These are phyloP conservation scores for Pterulicium gracile DNA, from an alignment of 1,284 basidiomycete species.

Conservation along the genomic window DNA sequence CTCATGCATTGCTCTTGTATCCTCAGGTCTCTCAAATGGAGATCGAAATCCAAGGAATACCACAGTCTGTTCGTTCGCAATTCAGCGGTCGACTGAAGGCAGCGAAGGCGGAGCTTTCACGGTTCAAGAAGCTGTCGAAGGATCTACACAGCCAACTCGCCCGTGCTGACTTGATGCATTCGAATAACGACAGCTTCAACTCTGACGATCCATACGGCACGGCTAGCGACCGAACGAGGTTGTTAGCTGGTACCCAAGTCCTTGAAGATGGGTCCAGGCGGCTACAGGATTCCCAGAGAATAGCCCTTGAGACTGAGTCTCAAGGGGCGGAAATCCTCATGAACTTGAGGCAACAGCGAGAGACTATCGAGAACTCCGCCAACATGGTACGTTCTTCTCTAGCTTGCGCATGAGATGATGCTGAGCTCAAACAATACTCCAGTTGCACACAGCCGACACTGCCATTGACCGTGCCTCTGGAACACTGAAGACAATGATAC, in stretches of 20 bases:
- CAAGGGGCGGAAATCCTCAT: constrained; percentile 89
- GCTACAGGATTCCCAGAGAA: constrained; percentile 82
- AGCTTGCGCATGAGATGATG: neutral
- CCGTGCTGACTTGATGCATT: constrained; percentile 51
- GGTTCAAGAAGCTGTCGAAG: constrained; percentile 71
- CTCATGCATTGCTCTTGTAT: constrained; percentile 8
- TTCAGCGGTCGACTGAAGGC: constrained; percentile 66
- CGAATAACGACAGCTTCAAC: constrained; percentile 33
- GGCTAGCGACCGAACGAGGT: constrained; percentile 60
- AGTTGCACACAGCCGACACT: constrained; percentile 63
- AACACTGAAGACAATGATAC: constrained; percentile 69
- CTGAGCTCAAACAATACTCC: constrained; percentile 8
- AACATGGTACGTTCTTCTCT: constrained; percentile 65
- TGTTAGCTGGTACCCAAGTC: constrained; percentile 65
- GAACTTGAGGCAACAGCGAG: constrained; percentile 81
- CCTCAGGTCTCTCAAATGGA: constrained; percentile 95
- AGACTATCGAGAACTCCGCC: constrained; percentile 91
- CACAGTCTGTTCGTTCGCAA: constrained; percentile 67
- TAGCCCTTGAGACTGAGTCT: constrained; percentile 94
- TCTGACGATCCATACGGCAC: constrained; percentile 75
- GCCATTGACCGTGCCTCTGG: constrained; percentile 65
- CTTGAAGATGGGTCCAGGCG: constrained; percentile 75
- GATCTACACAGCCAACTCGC: constrained; percentile 48
- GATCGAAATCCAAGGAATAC: constrained; percentile 95
- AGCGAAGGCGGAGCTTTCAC: constrained; percentile 63